Evolutionary conservation across 495 filamentous ascomycete species (phyloP).

Genomic region (Lophiostoma macrostomum): DNA sequence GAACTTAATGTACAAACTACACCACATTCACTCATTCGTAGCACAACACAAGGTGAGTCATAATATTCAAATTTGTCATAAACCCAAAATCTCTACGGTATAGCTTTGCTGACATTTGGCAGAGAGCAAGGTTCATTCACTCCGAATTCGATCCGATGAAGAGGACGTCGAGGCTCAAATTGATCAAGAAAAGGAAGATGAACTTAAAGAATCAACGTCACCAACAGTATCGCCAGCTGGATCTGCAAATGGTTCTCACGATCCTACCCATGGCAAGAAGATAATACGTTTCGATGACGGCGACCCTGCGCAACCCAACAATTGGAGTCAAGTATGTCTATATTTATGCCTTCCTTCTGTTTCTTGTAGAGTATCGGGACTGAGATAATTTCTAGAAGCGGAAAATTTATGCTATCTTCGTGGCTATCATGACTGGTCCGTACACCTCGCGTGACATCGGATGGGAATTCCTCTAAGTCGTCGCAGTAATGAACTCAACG

Average conservation of each 20-base stretch:
- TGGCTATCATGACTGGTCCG: slow-evolving; percentile 29
- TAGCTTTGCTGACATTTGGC: not conserved
- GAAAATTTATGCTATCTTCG: slow-evolving; percentile 56
- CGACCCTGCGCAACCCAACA: slow-evolving; percentile 38
- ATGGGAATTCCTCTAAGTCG: not conserved
- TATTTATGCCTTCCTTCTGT: not conserved
- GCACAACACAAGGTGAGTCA: slow-evolving; percentile 1
- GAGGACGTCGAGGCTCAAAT: slow-evolving; percentile 28
- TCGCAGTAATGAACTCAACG: slow-evolving; percentile 66
- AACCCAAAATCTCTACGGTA: not conserved
- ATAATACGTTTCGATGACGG: slow-evolving; percentile 31
- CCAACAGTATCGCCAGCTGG: slow-evolving; percentile 33
- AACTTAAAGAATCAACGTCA: slow-evolving; percentile 18
- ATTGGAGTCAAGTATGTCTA: slow-evolving; percentile 30
- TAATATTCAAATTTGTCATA: not conserved
- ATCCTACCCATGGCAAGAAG: not conserved
- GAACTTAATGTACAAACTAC: not conserved
- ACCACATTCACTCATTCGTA: slow-evolving; percentile 2
- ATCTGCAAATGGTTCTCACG: not conserved
- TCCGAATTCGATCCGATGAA: slow-evolving; percentile 9
- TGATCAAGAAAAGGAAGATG: slow-evolving; percentile 30
- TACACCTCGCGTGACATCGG: not conserved
- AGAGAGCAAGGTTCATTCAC: not conserved
- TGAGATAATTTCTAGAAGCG: slow-evolving; percentile 40
- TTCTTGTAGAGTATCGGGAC: not conserved